Conservation (phyloP, 2,329 filamentous ascomycete genomes). For the Emmonsiellopsis sp. region DNA sequence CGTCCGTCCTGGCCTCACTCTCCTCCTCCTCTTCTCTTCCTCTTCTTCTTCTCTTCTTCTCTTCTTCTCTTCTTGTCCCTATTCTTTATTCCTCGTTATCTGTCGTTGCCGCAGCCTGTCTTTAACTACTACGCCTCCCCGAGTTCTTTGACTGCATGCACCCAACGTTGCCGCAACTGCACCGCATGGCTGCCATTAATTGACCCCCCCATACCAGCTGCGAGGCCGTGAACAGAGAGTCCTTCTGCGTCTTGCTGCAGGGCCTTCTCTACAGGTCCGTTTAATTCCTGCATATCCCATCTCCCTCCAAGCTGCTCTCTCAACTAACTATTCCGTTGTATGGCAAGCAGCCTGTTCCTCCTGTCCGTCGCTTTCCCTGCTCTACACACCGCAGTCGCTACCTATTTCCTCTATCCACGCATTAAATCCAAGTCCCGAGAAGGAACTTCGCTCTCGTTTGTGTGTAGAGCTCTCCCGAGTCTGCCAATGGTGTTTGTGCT, state of each 20-base stretch:
- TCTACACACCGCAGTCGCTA: background rate
- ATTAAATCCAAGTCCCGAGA: background rate
- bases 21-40: background rate
- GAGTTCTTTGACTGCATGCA: background rate
- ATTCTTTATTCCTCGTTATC: background rate
- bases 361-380: background rate
- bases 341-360: background rate
- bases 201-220: background rate
- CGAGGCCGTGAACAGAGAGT: background rate
- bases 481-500: slow-evolving; percentile 2
- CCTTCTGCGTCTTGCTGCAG: background rate
- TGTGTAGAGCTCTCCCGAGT: background rate
- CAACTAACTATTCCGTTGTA: background rate
- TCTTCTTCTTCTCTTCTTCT: background rate
- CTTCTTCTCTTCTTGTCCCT: background rate
- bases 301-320: background rate
- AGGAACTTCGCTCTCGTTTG: background rate
- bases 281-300: background rate
- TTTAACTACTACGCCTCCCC: background rate
- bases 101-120: background rate
- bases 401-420: background rate
- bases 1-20: too few species aligned
- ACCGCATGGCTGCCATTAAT: background rate
- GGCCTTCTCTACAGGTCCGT: background rate
- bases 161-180: background rate